A percentile compares a stretch with the other conserved stretches of the same genome.
phyloP scores from a whole-genome alignment of 2,329 filamentous ascomycete species.

The Massarina eburnea region DNA sequence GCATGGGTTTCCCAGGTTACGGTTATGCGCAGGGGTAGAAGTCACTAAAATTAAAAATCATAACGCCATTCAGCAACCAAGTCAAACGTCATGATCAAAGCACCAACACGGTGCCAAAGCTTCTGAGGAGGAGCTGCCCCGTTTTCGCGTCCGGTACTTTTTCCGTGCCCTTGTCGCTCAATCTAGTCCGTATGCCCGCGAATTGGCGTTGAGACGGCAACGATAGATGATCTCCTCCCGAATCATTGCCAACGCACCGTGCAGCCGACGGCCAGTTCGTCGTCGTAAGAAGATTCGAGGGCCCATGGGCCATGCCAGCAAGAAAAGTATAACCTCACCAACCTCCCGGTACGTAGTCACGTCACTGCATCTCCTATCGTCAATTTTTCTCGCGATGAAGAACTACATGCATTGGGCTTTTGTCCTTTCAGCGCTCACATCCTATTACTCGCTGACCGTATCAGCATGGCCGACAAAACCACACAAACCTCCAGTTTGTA shows the following conservation, averaged over 20 bases:
- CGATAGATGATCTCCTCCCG: conserved; percentile 18
- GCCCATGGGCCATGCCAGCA: conserved; percentile 12
- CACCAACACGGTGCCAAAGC: no score
- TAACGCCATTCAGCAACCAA: conserved; percentile 17
- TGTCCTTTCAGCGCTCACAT: conserved; percentile 22
- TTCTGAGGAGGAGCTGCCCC: conserved; percentile 28
- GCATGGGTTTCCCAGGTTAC: conserved; percentile 29
- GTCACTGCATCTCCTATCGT: conserved; percentile 19
- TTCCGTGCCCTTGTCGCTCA: conserved; percentile 22
- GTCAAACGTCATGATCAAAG: conserved; percentile 30
- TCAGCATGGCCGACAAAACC: conserved; percentile 29
- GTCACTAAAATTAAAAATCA: conserved; percentile 11
- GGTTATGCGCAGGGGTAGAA: conserved; percentile 14
- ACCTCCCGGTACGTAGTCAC: conserved; percentile 22
- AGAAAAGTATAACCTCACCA: conserved; percentile 22
- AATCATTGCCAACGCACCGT: conserved; percentile 40
- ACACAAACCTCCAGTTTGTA: conserved; percentile 37
- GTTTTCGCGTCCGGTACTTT: conserved; percentile 17
- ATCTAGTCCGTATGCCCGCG: conserved; percentile 19
- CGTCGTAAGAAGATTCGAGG: conserved; percentile 13
- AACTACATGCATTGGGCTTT: conserved; percentile 24
- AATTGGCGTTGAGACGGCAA: conserved; percentile 32
- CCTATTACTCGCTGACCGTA: conserved; percentile 21
- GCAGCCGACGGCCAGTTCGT: conserved; percentile 31
- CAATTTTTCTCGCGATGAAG: conserved; percentile 15